Percentiles rank a stretch among this genome's conserved stretches.
Evolutionary conservation across 2,329 filamentous ascomycete species (phyloP).

Genomic region (Drechmeria coniospora): DNA sequence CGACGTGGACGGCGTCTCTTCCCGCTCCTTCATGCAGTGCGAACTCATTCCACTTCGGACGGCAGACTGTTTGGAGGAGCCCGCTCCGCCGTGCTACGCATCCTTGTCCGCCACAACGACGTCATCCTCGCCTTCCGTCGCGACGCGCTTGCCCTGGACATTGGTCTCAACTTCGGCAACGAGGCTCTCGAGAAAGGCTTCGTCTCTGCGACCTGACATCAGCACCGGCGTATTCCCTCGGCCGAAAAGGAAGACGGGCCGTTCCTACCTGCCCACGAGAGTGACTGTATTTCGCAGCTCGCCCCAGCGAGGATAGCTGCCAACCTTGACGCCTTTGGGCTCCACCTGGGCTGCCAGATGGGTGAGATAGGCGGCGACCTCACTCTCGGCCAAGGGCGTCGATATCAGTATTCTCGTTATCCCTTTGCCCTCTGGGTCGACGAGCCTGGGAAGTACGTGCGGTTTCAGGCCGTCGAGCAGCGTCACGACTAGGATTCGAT

Average conservation of each 20-base stretch:
- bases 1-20: no score
- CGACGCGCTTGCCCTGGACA: slow-evolving; percentile 57
- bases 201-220: slow-evolving; percentile 35
- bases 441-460: slow-evolving; percentile 50
- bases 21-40: no score
- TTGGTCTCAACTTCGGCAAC: slow-evolving; percentile 63
- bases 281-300: slow-evolving; percentile 82
- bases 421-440: slow-evolving; percentile 68
- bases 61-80: no score
- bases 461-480: slow-evolving; percentile 67
- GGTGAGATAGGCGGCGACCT: slow-evolving; percentile 69
- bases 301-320: slow-evolving; percentile 87
- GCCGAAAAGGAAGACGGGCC: no score
- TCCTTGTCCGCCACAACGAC: slow-evolving; percentile 6
- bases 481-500: slow-evolving; percentile 50
- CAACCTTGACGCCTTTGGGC: slow-evolving; percentile 73
- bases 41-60: no score
- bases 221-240: slow-evolving; percentile 4
- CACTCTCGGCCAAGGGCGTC: slow-evolving; percentile 77
- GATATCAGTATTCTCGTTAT: slow-evolving; percentile 67
- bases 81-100: no score
- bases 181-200: slow-evolving; percentile 62
- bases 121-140: slow-evolving; percentile 56
- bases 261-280: slow-evolving; percentile 46
- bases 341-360: slow-evolving; percentile 60